Conservation (phyloP, 305 asterid species). For the Caryopteris hybrid region DNA sequence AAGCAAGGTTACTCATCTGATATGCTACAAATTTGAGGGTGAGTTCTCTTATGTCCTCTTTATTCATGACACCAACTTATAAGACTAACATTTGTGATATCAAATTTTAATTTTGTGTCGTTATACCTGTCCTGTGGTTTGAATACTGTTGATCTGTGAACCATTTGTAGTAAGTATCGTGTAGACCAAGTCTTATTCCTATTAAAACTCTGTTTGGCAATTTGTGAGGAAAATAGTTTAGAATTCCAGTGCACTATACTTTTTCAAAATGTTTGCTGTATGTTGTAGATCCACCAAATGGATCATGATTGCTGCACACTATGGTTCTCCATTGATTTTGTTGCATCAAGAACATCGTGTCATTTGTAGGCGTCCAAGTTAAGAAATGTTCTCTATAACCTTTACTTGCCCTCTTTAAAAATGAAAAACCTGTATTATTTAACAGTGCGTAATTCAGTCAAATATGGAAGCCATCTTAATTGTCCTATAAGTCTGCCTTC, state of each 20-base stretch:
- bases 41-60: constrained; percentile 16
- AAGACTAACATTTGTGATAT: neutral
- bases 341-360: neutral
- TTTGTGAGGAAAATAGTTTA: neutral
- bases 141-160: neutral
- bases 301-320: neutral
- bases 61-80: neutral
- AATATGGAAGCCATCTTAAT: neutral
- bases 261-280: neutral
- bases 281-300: neutral
- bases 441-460: no score
- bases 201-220: neutral
- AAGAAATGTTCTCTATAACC: neutral
- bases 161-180: neutral
- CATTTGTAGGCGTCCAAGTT: neutral
- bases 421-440: neutral
- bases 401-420: neutral
- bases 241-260: neutral
- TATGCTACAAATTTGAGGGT: constrained; percentile 97
- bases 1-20: constrained; percentile 76
- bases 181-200: neutral
- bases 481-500: neutral
- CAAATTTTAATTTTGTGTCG: neutral
- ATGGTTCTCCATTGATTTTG: neutral
- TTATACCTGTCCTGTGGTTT: neutral